These are phyloP conservation scores for Aspergillus neotritici DNA, from an alignment of 2,329 filamentous ascomycete species.

Conservation along the genomic window DNA sequence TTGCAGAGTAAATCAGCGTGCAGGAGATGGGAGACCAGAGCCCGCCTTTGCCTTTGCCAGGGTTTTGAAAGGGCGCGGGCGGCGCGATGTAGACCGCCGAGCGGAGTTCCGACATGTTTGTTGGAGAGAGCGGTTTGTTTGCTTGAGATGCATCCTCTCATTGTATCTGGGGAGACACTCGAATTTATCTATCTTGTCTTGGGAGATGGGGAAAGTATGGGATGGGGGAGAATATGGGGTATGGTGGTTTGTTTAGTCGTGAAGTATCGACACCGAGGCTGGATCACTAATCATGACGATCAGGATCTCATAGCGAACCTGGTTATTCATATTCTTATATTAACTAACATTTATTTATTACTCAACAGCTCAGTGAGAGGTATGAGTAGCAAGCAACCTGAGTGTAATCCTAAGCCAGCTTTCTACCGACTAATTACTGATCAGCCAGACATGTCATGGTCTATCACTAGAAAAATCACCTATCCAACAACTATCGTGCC, in stretches of 20 bases:
- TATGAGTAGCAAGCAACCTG: no score
- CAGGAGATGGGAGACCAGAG: constrained; percentile 5
- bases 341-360: not conserved
- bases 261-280: not conserved
- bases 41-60: constrained; percentile 1
- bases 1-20: constrained; percentile 22
- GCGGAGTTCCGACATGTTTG: constrained; percentile 1
- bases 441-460: no score
- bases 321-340: no score
- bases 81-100: constrained; percentile 5
- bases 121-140: not conserved
- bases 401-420: no score
- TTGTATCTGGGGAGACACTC: not conserved
- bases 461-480: no score
- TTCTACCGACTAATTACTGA: no score
- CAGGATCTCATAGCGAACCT: no score
- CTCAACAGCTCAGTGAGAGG: not conserved
- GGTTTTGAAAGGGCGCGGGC: constrained; percentile 3
- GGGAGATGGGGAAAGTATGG: not conserved
- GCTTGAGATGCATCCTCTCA: not conserved
- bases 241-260: no score
- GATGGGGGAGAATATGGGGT: not conserved
- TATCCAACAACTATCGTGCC: no score
- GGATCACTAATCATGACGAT: constrained; percentile 1
- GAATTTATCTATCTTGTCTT: no score